A percentile compares a stretch with the other conserved stretches of the same genome.
Evolutionary conservation across 2,329 filamentous ascomycete species (phyloP).

Genomic region (Epichloe glyceriae): DNA sequence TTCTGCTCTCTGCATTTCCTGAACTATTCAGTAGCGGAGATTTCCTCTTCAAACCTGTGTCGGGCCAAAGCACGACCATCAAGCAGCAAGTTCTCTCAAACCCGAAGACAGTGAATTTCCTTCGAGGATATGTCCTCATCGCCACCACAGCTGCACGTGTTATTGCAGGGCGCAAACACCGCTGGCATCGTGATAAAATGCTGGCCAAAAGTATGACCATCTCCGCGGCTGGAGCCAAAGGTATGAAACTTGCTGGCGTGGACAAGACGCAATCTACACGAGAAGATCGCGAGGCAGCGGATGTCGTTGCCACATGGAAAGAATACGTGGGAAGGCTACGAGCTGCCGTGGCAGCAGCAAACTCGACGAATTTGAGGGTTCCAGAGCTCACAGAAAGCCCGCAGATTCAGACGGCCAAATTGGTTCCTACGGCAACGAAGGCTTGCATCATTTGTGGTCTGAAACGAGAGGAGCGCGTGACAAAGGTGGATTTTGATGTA

Average conservation of each 20-base stretch:
- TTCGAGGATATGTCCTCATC: slow-evolving; percentile 50
- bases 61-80: slow-evolving; percentile 41
- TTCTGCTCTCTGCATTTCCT: slow-evolving; percentile 67
- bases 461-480: slow-evolving; percentile 72
- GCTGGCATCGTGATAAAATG: slow-evolving; percentile 83
- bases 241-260: slow-evolving; percentile 84
- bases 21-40: slow-evolving; percentile 55
- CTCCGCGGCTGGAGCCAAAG: slow-evolving; percentile 58
- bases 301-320: slow-evolving; percentile 64
- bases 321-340: slow-evolving; percentile 62
- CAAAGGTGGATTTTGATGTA: slow-evolving; percentile 60
- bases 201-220: slow-evolving; percentile 84
- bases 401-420: slow-evolving; percentile 53
- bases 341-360: slow-evolving; percentile 55
- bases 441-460: slow-evolving; percentile 78
- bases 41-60: slow-evolving; percentile 52
- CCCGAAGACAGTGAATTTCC: slow-evolving; percentile 46
- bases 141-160: slow-evolving; percentile 62
- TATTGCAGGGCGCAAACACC: slow-evolving; percentile 69
- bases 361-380: slow-evolving; percentile 42
- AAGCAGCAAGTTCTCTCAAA: slow-evolving; percentile 53
- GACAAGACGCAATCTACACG: slow-evolving; percentile 72
- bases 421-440: slow-evolving; percentile 60
- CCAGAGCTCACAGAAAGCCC: slow-evolving; percentile 62
- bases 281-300: slow-evolving; percentile 74